Conservation (phyloP, 2,329 filamentous ascomycete species). For the Aspergillus ochraceus region DNA sequence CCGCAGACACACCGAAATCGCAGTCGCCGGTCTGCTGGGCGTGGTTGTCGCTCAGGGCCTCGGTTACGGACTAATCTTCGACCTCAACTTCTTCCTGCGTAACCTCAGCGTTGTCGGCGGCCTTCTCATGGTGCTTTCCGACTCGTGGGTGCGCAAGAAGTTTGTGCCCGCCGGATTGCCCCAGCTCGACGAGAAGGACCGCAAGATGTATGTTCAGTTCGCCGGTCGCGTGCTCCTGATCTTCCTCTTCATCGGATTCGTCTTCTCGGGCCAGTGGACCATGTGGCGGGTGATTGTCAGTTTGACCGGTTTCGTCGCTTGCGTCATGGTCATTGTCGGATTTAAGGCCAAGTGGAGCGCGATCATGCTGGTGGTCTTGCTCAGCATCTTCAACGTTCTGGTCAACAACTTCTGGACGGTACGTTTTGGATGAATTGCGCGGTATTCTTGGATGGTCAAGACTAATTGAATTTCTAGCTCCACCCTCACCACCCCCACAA, state of each 20-base stretch:
- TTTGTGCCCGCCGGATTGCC: constrained; percentile 95
- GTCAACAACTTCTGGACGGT: constrained; percentile 99
- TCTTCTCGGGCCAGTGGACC: constrained; percentile 92
- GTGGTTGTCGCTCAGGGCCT: constrained; percentile 93
- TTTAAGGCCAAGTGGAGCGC: constrained; percentile 99
- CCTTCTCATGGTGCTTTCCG: constrained; percentile 94
- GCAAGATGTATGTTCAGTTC: constrained; percentile 99
- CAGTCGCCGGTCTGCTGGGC: constrained; percentile 82
- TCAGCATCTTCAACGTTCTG: constrained; percentile 93
- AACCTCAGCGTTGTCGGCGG: constrained; percentile 97
- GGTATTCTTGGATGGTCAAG: constrained; percentile 14
- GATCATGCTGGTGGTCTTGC: constrained; percentile 87
- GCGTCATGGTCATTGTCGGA: constrained; percentile 97
- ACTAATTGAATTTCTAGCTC: constrained; percentile 57
- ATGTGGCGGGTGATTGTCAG: constrained; percentile 85
- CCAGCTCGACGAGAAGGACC: constrained; percentile 95
- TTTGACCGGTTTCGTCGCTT: constrained; percentile 81
- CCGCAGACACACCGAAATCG: constrained; percentile 90
- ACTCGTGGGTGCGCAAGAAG: constrained; percentile 96
- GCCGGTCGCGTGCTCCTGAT: constrained; percentile 93
- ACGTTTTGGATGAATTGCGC: constrained; percentile 44
- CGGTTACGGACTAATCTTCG: constrained; percentile 96
- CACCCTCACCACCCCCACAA: constrained; percentile 98
- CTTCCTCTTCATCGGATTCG: constrained; percentile 95
- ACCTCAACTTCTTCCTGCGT: constrained; percentile 99